Evolutionary conservation across 345 rosid genomes (phyloP).

Genomic region (Melastoma malabathricum): DNA sequence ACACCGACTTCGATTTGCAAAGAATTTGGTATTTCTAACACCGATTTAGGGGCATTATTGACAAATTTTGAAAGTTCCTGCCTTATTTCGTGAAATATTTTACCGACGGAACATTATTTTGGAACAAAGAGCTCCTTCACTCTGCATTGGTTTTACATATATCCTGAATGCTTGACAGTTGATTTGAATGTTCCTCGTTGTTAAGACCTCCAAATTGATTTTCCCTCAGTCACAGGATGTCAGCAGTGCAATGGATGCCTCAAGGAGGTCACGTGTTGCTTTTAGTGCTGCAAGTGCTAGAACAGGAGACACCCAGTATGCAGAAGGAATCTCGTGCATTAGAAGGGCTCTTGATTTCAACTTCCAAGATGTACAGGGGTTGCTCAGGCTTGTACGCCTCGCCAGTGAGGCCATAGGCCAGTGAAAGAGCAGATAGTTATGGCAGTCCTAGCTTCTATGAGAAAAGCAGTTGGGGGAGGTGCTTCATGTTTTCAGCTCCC

Average conservation of each 20-base stretch:
- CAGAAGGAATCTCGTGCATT: slow-evolving; percentile 30
- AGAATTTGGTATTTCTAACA: no score
- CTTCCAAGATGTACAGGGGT: slow-evolving; percentile 60
- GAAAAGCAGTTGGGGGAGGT: no score
- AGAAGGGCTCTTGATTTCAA: slow-evolving; percentile 52
- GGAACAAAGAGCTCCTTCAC: no score
- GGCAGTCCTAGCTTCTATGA: no score
- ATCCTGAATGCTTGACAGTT: neutral
- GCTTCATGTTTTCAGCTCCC: no score
- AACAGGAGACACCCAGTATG: slow-evolving; percentile 27
- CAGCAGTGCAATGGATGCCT: slow-evolving; percentile 60
- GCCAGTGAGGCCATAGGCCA: slow-evolving; percentile 43
- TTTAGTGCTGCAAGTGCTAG: slow-evolving; percentile 26
- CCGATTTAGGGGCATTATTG: no score
- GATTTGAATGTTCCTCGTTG: neutral
- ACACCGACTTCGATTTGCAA: no score
- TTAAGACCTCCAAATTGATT: slow-evolving; percentile 9
- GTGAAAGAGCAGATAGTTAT: neutral
- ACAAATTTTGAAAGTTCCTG: no score
- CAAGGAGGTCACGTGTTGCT: slow-evolving; percentile 45
- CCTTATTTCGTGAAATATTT: no score
- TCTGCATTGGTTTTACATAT: neutral
- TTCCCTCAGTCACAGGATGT: slow-evolving; percentile 55
- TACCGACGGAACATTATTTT: no score
- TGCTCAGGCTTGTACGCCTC: slow-evolving; percentile 41